phyloP scores from a whole-genome alignment of 345 rosid genomes.

The Hirschfeldia incana region DNA sequence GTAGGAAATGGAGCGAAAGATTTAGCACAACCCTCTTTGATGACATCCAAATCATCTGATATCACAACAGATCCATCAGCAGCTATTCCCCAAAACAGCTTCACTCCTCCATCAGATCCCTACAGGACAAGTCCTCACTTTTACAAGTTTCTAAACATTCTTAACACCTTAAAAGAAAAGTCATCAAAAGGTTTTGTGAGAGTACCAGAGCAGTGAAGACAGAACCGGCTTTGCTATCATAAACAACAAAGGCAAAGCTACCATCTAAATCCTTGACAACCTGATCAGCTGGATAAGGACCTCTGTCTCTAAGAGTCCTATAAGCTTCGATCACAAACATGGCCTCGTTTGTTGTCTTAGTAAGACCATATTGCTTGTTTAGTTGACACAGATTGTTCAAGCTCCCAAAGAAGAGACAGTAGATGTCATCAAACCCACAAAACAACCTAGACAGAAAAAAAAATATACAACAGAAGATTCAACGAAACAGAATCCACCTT shows the following conservation, averaged over 20 bases:
- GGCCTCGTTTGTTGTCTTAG: conserved; percentile 76
- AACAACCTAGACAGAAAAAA: conserved; percentile 43
- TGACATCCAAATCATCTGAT: conserved; percentile 74
- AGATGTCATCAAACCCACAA: conserved; percentile 78
- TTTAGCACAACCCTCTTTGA: conserved; percentile 91
- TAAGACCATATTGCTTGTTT: conserved; percentile 75
- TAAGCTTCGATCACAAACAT: conserved; percentile 86
- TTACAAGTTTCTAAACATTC: background rate
- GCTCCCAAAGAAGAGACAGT: conserved; percentile 78
- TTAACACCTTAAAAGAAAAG: background rate
- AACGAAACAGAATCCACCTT: background rate
- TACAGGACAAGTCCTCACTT: conserved; percentile 18
- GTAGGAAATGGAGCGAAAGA: conserved; percentile 91
- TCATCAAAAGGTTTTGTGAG: background rate
- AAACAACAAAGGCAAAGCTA: conserved; percentile 86
- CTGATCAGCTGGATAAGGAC: conserved; percentile 94
- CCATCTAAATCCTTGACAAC: conserved; percentile 92
- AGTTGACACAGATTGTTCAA: conserved; percentile 69
- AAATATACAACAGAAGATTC: background rate
- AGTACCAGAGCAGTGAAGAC: conserved; percentile 87
- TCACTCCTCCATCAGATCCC: conserved; percentile 91
- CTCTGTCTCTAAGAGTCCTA: conserved; percentile 83
- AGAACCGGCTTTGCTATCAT: conserved; percentile 71
- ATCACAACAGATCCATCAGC: conserved; percentile 90
- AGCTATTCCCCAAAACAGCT: conserved; percentile 88